A percentile compares a stretch with the other conserved stretches of the same genome.
Conservation (phyloP, 1,139 yeast genomes). For the Suhomyces panamericanus region DNA sequence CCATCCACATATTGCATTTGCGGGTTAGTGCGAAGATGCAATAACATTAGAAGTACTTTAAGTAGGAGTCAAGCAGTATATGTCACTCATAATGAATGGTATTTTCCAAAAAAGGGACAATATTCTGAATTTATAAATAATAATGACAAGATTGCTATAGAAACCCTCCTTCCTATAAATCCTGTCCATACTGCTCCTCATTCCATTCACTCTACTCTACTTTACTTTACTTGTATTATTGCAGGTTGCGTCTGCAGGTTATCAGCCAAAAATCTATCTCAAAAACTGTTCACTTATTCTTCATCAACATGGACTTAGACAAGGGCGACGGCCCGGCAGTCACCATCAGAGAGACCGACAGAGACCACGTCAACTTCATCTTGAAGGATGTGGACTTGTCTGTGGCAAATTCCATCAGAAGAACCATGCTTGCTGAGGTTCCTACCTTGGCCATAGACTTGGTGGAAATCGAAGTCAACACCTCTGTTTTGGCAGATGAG, state of each 20-base stretch:
- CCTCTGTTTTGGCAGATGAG: slow-evolving; percentile 95
- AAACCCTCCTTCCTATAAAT: too few species aligned
- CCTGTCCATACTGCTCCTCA: too few species aligned
- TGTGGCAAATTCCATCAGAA: slow-evolving; percentile 86
- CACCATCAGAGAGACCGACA: slow-evolving; percentile 81
- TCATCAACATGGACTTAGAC: slow-evolving; percentile 39
- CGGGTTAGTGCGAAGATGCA: too few species aligned
- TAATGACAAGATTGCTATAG: too few species aligned
- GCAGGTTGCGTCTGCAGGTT: slow-evolving; percentile 1
- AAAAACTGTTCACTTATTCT: not conserved
- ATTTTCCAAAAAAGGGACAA: too few species aligned
- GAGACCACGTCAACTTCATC: slow-evolving; percentile 88
- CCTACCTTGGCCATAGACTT: slow-evolving; percentile 95
- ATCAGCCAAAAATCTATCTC: slow-evolving; percentile 1
- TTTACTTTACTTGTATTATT: too few species aligned
- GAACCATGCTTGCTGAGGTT: slow-evolving; percentile 93
- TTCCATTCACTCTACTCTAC: too few species aligned
- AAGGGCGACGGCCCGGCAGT: slow-evolving; percentile 63
- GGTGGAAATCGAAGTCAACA: slow-evolving; percentile 90
- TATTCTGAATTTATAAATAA: too few species aligned
- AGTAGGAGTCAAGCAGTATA: too few species aligned
- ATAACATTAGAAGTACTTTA: too few species aligned
- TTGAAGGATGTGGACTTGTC: slow-evolving; percentile 85
- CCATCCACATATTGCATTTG: too few species aligned
- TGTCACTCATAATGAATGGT: too few species aligned